phyloP scores from a whole-genome alignment of 305 asterid genomes.

The Solanum chacoense region DNA sequence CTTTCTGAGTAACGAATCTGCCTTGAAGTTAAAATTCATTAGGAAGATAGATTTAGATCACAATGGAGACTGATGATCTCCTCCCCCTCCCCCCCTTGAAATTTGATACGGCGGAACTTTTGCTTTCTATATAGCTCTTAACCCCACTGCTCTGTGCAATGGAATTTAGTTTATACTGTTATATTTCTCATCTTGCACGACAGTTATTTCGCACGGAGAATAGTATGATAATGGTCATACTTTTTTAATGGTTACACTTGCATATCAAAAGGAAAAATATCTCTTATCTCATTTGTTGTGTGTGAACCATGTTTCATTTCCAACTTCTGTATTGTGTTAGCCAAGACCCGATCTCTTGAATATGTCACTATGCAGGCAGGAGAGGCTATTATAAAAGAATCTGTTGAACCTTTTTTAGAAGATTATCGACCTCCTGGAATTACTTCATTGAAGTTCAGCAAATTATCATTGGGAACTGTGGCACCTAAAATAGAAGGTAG shows the following conservation, averaged over 20 bases:
- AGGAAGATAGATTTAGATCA: not conserved
- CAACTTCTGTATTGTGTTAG: not conserved
- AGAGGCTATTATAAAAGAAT: conserved; percentile 78
- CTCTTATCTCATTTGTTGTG: not conserved
- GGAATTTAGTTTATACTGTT: not conserved
- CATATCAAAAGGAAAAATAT: not conserved
- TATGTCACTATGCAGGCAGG: conserved; percentile 57
- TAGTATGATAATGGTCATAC: not conserved
- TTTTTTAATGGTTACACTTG: not conserved
- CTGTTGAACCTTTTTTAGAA: conserved; percentile 94
- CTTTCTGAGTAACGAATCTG: not conserved
- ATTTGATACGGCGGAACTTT: not conserved
- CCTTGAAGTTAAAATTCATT: not conserved
- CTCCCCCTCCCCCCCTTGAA: not conserved
- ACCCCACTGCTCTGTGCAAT: not conserved
- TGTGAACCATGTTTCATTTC: not conserved
- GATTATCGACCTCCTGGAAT: conserved; percentile 89
- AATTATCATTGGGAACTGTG: conserved; percentile 90
- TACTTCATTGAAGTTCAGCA: conserved; percentile 78
- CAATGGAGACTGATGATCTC: not conserved
- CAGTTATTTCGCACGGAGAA: not conserved
- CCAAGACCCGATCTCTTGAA: not conserved
- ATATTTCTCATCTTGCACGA: not conserved
- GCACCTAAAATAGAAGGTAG: conserved; percentile 98
- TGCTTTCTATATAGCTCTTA: not conserved